Evolutionary conservation across 257 asterid species (phyloP).

Genomic region (Forsythia viridissima): DNA sequence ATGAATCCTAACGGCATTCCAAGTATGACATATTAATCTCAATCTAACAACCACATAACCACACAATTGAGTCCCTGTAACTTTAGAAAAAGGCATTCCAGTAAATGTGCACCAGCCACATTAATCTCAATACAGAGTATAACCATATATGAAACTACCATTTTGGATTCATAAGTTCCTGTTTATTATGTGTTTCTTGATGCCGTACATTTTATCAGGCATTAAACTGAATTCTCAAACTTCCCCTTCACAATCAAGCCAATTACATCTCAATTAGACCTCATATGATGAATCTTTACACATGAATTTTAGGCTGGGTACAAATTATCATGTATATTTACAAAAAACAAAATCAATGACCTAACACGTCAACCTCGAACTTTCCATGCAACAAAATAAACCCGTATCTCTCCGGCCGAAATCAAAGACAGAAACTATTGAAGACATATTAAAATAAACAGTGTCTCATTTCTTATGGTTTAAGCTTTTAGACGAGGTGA

Average conservation of each 20-base stretch:
- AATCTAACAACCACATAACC: not conserved
- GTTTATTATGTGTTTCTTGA: not conserved
- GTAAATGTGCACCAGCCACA: slow-evolving; percentile 1
- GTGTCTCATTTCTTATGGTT: too few species aligned
- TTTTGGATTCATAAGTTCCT: not conserved
- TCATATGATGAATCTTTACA: not conserved
- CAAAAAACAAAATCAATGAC: slow-evolving; percentile 2
- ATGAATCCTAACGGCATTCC: not conserved
- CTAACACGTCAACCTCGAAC: slow-evolving; percentile 12
- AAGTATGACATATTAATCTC: not conserved
- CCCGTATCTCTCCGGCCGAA: not conserved
- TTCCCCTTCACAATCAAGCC: slow-evolving; percentile 19
- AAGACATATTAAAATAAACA: too few species aligned
- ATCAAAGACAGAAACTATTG: not conserved
- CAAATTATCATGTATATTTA: not conserved
- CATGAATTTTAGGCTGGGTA: not conserved
- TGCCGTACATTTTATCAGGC: slow-evolving; percentile 12
- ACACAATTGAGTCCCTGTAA: not conserved
- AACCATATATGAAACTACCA: slow-evolving; percentile 1
- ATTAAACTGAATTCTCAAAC: not conserved
- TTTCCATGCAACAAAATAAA: slow-evolving; percentile 33
- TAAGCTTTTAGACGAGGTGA: too few species aligned
- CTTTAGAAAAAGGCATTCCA: not conserved
- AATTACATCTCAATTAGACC: slow-evolving; percentile 8
- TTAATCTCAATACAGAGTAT: not conserved